These are phyloP conservation scores for Noccaea bulbosa DNA, from an alignment of 345 rosid species.

Conservation along the genomic window DNA sequence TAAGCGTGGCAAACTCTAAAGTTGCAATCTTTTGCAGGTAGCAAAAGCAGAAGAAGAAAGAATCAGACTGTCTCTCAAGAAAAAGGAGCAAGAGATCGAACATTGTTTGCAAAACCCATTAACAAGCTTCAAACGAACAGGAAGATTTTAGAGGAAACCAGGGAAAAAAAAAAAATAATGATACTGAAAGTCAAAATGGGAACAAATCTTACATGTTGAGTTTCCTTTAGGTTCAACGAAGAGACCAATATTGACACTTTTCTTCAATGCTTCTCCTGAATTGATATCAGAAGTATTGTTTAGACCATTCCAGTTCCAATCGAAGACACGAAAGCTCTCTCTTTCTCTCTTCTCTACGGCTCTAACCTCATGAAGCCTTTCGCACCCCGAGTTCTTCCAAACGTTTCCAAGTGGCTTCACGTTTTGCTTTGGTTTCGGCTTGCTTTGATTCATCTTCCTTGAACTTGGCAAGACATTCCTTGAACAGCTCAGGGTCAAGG, in stretches of 20 bases:
- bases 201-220: constrained; percentile 42
- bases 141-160: constrained; percentile 25
- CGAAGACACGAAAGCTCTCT: constrained; percentile 20
- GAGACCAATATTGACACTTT: constrained; percentile 31
- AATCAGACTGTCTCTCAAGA: constrained; percentile 38
- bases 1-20: constrained; percentile 24
- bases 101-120: constrained; percentile 34
- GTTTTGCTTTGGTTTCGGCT: constrained; percentile 52
- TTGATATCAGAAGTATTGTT: constrained; percentile 27
- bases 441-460: constrained; percentile 58
- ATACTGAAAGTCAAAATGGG: constrained; percentile 23
- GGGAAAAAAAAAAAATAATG: constrained; percentile 8
- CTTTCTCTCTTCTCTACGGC: constrained; percentile 19
- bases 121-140: constrained; percentile 34
- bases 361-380: constrained; percentile 38
- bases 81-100: constrained; percentile 16
- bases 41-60: constrained; percentile 32
- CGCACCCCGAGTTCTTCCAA: constrained; percentile 61
- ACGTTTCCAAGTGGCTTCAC: constrained; percentile 66
- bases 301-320: constrained; percentile 7
- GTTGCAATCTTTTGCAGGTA: constrained; percentile 37
- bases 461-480: constrained; percentile 61
- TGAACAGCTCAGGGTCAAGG: constrained; percentile 66
- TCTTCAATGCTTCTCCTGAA: constrained; percentile 26
- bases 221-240: constrained; percentile 26